Conservation (phyloP, 2,329 filamentous ascomycete genomes). For the Westerdykella ornata region DNA sequence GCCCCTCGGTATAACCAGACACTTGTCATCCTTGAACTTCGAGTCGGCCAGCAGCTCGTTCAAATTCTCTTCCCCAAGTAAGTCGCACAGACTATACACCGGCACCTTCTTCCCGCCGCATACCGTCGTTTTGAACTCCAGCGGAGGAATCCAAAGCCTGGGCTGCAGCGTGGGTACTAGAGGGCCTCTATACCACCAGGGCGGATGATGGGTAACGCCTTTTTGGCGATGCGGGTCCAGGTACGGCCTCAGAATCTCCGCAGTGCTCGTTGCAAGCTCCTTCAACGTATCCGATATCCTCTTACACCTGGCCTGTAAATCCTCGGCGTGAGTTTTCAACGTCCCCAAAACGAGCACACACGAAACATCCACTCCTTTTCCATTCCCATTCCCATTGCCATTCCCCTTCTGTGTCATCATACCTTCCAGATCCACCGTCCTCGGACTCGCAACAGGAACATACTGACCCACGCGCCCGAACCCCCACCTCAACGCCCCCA, state of each 20-base stretch:
- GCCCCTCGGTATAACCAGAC: constrained; percentile 24
- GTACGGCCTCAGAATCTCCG: constrained; percentile 7
- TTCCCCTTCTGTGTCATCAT: constrained; percentile 11
- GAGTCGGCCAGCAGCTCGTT: constrained; percentile 18
- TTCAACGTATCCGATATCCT: constrained; percentile 18
- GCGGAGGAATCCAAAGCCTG: constrained; percentile 21
- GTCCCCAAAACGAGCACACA: constrained; percentile 22
- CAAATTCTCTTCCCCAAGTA: constrained; percentile 28
- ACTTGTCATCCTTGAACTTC: constrained; percentile 17
- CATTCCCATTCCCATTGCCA: too few species aligned
- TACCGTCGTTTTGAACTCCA: constrained; percentile 24
- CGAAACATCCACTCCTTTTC: constrained; percentile 14
- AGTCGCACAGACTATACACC: constrained; percentile 31
- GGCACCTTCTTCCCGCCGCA: constrained; percentile 28
- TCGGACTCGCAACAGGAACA: constrained; percentile 16
- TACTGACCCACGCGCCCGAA: constrained; percentile 22
- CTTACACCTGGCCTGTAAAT: constrained; percentile 10
- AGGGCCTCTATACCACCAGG: constrained; percentile 24
- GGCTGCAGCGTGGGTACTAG: constrained; percentile 23
- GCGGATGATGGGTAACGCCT: constrained; percentile 18
- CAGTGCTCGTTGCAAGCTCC: constrained; percentile 16
- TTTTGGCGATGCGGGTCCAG: constrained; percentile 23
- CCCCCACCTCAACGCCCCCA: constrained; percentile 34
- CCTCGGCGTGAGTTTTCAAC: constrained; percentile 23
- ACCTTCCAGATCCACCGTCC: constrained; percentile 14